Percentiles rank a stretch among this genome's conserved stretches.
These are phyloP conservation scores for Seiridium unicorne DNA, from an alignment of 2,329 filamentous ascomycete genomes.

Conservation along the genomic window DNA sequence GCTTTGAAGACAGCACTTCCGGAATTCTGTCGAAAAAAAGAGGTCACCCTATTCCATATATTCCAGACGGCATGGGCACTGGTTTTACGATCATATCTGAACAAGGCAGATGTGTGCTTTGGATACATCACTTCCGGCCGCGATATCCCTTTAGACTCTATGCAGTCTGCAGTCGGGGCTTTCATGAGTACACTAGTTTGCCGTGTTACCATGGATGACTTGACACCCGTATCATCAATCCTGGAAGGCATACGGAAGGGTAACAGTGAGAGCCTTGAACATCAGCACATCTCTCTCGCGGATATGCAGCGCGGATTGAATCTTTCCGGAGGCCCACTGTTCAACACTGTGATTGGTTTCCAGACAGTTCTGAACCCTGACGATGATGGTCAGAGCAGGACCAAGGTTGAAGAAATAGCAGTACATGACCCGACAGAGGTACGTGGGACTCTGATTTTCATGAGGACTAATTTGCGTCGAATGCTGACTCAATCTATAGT, in stretches of 20 bases:
- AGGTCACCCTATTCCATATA: conserved; percentile 33
- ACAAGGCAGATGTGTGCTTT: conserved; percentile 7
- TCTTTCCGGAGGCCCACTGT: conserved; percentile 2
- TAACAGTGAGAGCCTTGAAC: conserved; percentile 1
- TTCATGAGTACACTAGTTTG: conserved; percentile 57
- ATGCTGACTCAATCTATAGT: neutral
- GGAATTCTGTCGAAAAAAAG: conserved; percentile 34
- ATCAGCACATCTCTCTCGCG: conserved; percentile 8
- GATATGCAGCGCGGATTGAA: neutral
- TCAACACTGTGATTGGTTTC: conserved; percentile 10
- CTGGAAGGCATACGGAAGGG: neutral
- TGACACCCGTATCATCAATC: neutral
- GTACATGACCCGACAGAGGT: conserved; percentile 8
- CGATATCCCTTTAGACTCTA: conserved; percentile 45
- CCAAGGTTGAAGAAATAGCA: neutral
- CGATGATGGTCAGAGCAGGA: neutral
- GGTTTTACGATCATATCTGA: conserved; percentile 5
- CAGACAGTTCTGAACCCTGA: conserved; percentile 5
- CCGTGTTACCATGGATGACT: conserved; percentile 28
- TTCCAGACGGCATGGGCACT: conserved; percentile 9
- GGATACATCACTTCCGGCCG: conserved; percentile 49
- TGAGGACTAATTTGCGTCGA: no score
- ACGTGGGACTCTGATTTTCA: neutral
- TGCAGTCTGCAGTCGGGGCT: conserved; percentile 47
- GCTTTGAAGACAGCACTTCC: conserved; percentile 14